Conservation (phyloP, 2,329 filamentous ascomycete species). For the Pyricularia sp. region DNA sequence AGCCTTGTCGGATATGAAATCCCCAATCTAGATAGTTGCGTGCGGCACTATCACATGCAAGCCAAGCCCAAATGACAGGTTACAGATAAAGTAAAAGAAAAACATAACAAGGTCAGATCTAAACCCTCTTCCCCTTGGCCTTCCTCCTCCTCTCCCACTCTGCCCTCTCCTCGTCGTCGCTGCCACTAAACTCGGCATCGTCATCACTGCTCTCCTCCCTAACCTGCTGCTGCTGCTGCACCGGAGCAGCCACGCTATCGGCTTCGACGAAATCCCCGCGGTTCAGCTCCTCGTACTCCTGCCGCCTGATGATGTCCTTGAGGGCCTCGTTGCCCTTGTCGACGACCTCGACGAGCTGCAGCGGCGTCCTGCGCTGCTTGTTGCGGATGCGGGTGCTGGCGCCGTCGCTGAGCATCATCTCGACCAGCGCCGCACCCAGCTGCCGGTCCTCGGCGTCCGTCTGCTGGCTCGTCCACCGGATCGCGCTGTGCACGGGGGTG, state of each 20-base stretch:
- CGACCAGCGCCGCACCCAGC: slow-evolving; percentile 57
- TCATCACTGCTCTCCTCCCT: slow-evolving; percentile 20
- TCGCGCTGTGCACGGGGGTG: slow-evolving; percentile 70
- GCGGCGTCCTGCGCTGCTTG: slow-evolving; percentile 61
- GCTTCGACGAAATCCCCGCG: slow-evolving; percentile 43
- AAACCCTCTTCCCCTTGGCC: slow-evolving; percentile 26
- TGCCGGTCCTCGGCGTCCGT: slow-evolving; percentile 37
- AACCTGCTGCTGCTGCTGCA: slow-evolving; percentile 8
- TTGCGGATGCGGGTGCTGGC: slow-evolving; percentile 50
- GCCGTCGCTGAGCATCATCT: slow-evolving; percentile 78
- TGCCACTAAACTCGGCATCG: slow-evolving; percentile 53
- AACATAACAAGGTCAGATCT: not conserved
- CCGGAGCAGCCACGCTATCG: slow-evolving; percentile 9
- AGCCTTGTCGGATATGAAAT: not conserved
- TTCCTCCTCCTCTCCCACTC: slow-evolving; percentile 47
- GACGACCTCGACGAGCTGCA: slow-evolving; percentile 46
- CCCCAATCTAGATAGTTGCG: not conserved
- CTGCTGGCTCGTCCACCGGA: slow-evolving; percentile 67
- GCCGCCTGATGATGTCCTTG: slow-evolving; percentile 54
- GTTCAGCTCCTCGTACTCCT: slow-evolving; percentile 56
- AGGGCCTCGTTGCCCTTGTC: slow-evolving; percentile 61
- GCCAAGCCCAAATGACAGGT: not conserved
- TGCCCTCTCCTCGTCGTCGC: slow-evolving; percentile 54
- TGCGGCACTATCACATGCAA: not conserved
- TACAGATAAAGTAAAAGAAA: not conserved